phyloP scores from a whole-genome alignment of 2,329 filamentous ascomycete genomes.

The Diaporthe ampelina region DNA sequence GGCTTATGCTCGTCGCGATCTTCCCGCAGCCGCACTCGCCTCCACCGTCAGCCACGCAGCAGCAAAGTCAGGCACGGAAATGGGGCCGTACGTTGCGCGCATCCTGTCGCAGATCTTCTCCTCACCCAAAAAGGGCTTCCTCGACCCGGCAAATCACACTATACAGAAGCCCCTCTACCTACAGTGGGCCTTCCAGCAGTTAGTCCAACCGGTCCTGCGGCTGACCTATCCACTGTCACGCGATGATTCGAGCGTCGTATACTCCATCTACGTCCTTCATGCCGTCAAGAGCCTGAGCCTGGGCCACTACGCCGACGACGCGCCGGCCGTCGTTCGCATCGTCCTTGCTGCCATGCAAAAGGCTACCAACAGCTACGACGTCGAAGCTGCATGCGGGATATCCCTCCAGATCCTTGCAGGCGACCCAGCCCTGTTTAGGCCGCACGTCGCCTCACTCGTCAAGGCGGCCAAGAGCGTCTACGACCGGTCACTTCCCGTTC shows the following conservation, averaged over 20 bases:
- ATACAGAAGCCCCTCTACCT: slow-evolving; percentile 50
- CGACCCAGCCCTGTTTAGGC: slow-evolving; percentile 60
- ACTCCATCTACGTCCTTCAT: slow-evolving; percentile 59
- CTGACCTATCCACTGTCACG: slow-evolving; percentile 54
- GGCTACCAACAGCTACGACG: slow-evolving; percentile 58
- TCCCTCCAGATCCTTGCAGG: slow-evolving; percentile 62
- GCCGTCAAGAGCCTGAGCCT: slow-evolving; percentile 65
- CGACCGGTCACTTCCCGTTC: slow-evolving; percentile 36
- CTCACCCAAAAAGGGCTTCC: slow-evolving; percentile 42
- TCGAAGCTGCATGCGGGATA: slow-evolving; percentile 62
- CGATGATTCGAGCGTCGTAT: slow-evolving; percentile 41
- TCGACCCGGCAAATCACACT: slow-evolving; percentile 33
- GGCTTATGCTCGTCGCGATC: slow-evolving; percentile 37
- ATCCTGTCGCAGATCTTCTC: slow-evolving; percentile 59
- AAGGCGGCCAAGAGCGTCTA: slow-evolving; percentile 58
- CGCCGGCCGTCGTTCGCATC: slow-evolving; percentile 61
- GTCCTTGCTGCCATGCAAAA: slow-evolving; percentile 62
- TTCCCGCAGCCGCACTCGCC: slow-evolving; percentile 29
- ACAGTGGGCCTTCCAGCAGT: slow-evolving; percentile 64
- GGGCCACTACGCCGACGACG: slow-evolving; percentile 66
- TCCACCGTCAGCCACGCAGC: slow-evolving; percentile 33
- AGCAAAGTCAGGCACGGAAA: slow-evolving; percentile 17
- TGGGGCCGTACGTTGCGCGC: slow-evolving; percentile 57
- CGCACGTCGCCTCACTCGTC: slow-evolving; percentile 65
- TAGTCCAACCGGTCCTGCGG: slow-evolving; percentile 61